Conservation (phyloP, 495 filamentous ascomycete species). For the Penicillium chermesinum region DNA sequence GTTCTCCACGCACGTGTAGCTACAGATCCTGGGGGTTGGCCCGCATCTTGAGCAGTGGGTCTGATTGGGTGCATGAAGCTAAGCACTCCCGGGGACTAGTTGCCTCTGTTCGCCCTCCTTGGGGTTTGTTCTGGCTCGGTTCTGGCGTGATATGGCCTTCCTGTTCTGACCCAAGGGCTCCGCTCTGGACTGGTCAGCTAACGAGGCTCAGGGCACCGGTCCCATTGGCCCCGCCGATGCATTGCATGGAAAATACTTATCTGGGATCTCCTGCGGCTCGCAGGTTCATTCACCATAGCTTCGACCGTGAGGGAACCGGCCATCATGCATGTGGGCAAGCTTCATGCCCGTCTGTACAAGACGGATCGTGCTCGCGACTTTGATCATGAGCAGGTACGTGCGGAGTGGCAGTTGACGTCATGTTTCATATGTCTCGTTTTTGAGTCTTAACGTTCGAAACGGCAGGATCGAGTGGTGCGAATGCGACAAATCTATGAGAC, state of each 20-base stretch:
- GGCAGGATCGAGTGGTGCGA: constrained; percentile 43
- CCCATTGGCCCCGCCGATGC: constrained; percentile 12
- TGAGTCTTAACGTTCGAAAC: not conserved
- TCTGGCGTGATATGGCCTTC: not conserved
- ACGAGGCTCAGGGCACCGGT: constrained; percentile 2
- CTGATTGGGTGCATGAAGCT: not conserved
- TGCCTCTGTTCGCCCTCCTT: too few relatives aligned
- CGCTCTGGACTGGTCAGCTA: not conserved
- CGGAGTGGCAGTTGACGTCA: not conserved
- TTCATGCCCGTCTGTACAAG: constrained; percentile 40
- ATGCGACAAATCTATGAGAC: constrained; percentile 47
- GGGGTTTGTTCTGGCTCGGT: not conserved
- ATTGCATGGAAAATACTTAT: not conserved
- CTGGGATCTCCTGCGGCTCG: constrained; percentile 2
- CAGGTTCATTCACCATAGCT: not conserved
- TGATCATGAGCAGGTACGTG: constrained; percentile 43
- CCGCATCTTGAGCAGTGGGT: not conserved
- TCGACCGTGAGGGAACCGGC: not conserved
- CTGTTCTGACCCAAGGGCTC: not conserved
- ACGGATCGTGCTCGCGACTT: constrained; percentile 47
- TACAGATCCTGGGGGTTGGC: not conserved
- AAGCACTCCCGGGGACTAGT: too few relatives aligned
- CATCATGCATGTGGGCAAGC: constrained; percentile 29
- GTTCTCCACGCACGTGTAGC: not conserved
- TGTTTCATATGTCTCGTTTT: not conserved